A percentile compares a stretch with the other conserved stretches of the same genome.
Evolutionary conservation across 129 eudicot genomes (phyloP).

Genomic region (Artemisia annua): DNA sequence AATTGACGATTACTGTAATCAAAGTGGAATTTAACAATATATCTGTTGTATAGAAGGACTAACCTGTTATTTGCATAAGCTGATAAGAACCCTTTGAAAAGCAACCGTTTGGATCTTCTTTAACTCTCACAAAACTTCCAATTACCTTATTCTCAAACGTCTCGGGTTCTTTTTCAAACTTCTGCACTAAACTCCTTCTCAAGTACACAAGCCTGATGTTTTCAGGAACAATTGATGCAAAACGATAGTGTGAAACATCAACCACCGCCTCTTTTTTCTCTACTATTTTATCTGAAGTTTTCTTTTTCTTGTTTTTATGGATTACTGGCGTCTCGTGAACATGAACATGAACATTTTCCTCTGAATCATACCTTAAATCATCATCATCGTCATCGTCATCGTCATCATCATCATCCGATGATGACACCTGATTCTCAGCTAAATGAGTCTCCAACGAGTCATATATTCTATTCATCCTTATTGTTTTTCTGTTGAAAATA

Average conservation of each 20-base stretch:
- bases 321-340: slow-evolving; percentile 15
- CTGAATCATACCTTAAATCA: slow-evolving; percentile 39
- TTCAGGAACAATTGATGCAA: slow-evolving; percentile 62
- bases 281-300: slow-evolving; percentile 22
- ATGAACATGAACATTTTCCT: slow-evolving; percentile 30
- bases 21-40: not conserved
- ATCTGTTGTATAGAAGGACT: slow-evolving; percentile 8
- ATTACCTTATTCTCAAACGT: slow-evolving; percentile 60
- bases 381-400: slow-evolving; percentile 63
- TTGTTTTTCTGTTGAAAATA: slow-evolving; percentile 51
- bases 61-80: slow-evolving; percentile 77
- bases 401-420: slow-evolving; percentile 48
- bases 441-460: slow-evolving; percentile 67
- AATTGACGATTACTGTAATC: not conserved
- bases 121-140: slow-evolving; percentile 75
- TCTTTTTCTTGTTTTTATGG: slow-evolving; percentile 40
- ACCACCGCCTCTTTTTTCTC: slow-evolving; percentile 26
- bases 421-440: slow-evolving; percentile 55
- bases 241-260: slow-evolving; percentile 33
- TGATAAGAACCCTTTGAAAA: slow-evolving; percentile 42
- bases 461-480: slow-evolving; percentile 44
- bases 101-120: slow-evolving; percentile 49
- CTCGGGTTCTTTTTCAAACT: slow-evolving; percentile 52
- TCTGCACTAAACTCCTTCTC: slow-evolving; percentile 64
- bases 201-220: slow-evolving; percentile 70